These are phyloP conservation scores for Sophora flavescens DNA, from an alignment of 306 rosid genomes.

Conservation along the genomic window DNA sequence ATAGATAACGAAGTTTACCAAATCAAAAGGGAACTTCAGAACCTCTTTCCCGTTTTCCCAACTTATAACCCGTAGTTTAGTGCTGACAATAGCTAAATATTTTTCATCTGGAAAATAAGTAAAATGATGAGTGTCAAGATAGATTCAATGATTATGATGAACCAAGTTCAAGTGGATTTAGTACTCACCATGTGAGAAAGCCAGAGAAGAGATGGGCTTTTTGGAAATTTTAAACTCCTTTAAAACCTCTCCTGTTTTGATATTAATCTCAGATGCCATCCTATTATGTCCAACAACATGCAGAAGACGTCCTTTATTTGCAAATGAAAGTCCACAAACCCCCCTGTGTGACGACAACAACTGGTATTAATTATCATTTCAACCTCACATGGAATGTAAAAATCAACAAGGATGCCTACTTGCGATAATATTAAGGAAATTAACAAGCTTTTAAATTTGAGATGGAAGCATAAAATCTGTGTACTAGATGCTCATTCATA, in stretches of 20 bases:
- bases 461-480: background rate
- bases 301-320: slow-evolving; percentile 53
- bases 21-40: slow-evolving; percentile 52
- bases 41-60: slow-evolving; percentile 58
- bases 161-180: slow-evolving; percentile 37
- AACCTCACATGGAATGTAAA: background rate
- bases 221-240: slow-evolving; percentile 60
- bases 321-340: slow-evolving; percentile 60
- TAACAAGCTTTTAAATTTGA: background rate
- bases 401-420: slow-evolving; percentile 26
- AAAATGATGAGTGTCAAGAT: slow-evolving; percentile 37
- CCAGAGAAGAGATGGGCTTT: slow-evolving; percentile 54
- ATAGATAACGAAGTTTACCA: slow-evolving; percentile 46
- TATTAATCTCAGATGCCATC: slow-evolving; percentile 51
- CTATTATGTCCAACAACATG: slow-evolving; percentile 59
- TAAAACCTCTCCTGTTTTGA: slow-evolving; percentile 54
- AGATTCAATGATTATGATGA: slow-evolving; percentile 21
- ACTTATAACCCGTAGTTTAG: slow-evolving; percentile 55
- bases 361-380: background rate
- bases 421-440: slow-evolving; percentile 9
- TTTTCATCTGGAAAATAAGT: slow-evolving; percentile 56
- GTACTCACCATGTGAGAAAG: slow-evolving; percentile 62
- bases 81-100: slow-evolving; percentile 54
- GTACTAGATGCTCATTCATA: slow-evolving; percentile 16
- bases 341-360: slow-evolving; percentile 50